Conservation (phyloP, 768 basidiomycete genomes). For the Amanita rimosa region DNA sequence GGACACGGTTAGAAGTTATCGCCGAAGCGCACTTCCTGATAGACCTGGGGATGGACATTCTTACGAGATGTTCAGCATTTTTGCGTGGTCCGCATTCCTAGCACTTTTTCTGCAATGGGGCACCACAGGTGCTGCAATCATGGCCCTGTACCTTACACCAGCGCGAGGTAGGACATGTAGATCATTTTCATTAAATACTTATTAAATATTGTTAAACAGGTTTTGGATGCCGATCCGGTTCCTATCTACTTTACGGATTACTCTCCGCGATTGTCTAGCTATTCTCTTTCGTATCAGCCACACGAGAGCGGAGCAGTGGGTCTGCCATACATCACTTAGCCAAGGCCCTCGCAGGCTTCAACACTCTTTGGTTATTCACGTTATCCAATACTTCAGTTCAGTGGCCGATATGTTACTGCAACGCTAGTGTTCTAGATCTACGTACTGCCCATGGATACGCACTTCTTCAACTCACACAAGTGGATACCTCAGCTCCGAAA, state of each 20-base stretch:
- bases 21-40: background rate
- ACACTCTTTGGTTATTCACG: too few relatives aligned
- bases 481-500: too few relatives aligned
- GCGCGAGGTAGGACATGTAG: conserved; percentile 11
- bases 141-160: conserved; percentile 13
- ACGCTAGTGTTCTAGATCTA: too few relatives aligned
- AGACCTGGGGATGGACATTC: too few relatives aligned
- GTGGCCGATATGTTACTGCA: too few relatives aligned
- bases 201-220: background rate
- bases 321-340: too few relatives aligned
- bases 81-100: conserved; percentile 7
- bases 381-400: too few relatives aligned
- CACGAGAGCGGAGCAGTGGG: background rate
- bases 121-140: conserved; percentile 13
- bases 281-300: conserved; percentile 14
- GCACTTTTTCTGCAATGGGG: conserved; percentile 16
- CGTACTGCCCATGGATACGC: too few relatives aligned
- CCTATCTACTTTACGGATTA: conserved; percentile 12
- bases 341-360: too few relatives aligned
- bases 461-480: too few relatives aligned
- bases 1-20: background rate
- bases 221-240: background rate
- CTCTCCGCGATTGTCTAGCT: conserved; percentile 14
- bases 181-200: background rate
- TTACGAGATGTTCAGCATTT: conserved; percentile 7